Base-by-base conservation (phyloP, 768 basidiomycete species). In the Mycena vulgaris region DNA sequence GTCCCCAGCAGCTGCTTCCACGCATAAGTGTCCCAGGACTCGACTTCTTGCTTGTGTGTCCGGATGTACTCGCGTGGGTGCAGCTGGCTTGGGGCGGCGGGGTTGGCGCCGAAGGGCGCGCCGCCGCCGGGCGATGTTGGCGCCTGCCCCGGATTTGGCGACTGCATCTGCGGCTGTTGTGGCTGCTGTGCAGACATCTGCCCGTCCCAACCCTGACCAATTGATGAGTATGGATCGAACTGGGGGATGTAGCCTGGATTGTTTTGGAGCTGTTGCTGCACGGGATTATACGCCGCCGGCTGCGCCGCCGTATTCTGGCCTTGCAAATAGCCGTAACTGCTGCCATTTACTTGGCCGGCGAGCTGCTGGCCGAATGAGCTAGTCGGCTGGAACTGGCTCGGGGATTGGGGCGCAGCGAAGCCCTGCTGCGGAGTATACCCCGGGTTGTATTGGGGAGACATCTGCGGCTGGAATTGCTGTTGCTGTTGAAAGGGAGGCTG, bases 1-100 rank as follows among this genome's bases (percentile, higher is more conserved):
- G 87, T 75, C 66, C 80, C 80, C 31, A 93, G 78, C 40, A 90
- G 83, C 80, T 93, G 92, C 78, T 90, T 93, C 93, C 93, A 94
- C 16, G 90, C 81, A 65, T 87, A 88, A 9, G 79, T 40, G 73
- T 94, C 91, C 93, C 93, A 94, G 9, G 86, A 81, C 72, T 94
- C 94, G 30, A 95, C 83, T 77, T 90, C 89, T 0, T 82, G 75
- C 72, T 94, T 94, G 78, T 94, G 88, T 3, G 80, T 78, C 51
- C 89, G 89, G 63, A 95, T 89, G 71, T 85, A 88, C 51, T 93
- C 88, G 45, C 92, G 88, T 0, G 94, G 94, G 73, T 95, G 94
- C 28, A 81, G 83, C 28, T 86, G 81, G 10, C 85, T 76, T 17
- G 81, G 69, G 5, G 80, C 76, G 6, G 79, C 76, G 11, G 80